Percentiles rank a stretch among this genome's conserved stretches.
Conservation (phyloP, 495 filamentous ascomycete genomes). For the Stereocaulon alpinum region DNA sequence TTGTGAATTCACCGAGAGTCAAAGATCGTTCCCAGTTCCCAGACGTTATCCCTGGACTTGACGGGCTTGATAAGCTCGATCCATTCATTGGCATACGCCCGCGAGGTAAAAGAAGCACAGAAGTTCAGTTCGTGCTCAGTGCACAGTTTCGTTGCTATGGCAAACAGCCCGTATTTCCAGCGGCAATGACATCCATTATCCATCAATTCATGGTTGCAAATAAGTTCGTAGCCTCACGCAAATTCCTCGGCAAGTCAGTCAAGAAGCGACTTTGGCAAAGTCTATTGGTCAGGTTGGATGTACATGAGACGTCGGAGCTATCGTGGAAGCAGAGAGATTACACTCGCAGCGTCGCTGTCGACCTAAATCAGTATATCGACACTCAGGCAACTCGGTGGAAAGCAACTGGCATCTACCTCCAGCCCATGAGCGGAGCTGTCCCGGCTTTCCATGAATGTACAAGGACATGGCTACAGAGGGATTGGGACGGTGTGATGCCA, state of each 20-base stretch:
- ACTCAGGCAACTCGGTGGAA: neutral
- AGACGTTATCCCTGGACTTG: neutral
- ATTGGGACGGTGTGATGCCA: neutral
- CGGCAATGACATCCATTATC: neutral
- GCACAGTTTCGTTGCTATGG: neutral
- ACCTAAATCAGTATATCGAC: neutral
- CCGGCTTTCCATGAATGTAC: neutral
- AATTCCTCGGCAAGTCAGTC: neutral
- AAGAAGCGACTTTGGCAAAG: neutral
- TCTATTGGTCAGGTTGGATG: neutral
- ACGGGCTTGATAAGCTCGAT: neutral
- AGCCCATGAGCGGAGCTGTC: neutral
- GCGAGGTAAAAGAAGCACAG: neutral
- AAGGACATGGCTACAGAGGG: neutral
- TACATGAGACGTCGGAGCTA: neutral
- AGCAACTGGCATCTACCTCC: neutral
- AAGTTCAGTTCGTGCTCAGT: neutral
- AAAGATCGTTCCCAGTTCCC: too few species aligned
- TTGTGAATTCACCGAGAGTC: too few species aligned
- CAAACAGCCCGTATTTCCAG: neutral
- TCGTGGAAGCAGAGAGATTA: neutral
- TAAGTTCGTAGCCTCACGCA: neutral
- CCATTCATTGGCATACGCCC: neutral
- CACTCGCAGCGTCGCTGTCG: neutral
- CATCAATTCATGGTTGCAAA: conserved; percentile 4